Base-by-base conservation (phyloP, 805 yeast species). In the Grigorovia humatica region DNA sequence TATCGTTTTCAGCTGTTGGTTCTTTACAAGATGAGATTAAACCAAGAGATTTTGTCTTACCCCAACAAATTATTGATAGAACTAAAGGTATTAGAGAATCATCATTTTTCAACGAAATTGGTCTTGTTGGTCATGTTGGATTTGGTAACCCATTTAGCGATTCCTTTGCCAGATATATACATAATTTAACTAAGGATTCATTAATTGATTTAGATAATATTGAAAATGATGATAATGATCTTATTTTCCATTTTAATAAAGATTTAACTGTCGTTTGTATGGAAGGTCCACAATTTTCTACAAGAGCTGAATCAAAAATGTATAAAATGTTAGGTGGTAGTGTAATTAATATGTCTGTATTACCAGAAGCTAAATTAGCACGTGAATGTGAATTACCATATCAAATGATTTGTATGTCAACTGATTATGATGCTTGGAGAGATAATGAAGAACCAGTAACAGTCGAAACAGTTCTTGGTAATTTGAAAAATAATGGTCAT, bases 391-490 rank as follows among this genome's bases (percentile, higher is more conserved):
- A 93, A 70, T 83, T 93, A 57, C 78, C 96, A 30, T 93, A 93
- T 71, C 98, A 91, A 70, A 93, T 93, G 97, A 79, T 93, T 57
- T 93, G 99, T 71, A 93, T 93, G 99, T 84, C 96, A 1, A 93
- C 99, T 3, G 99, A 93, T 69, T 93, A 93, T 70, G 99, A 93
- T 66, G 95, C 99, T 23, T 93, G 99, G 99, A 86, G 89, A 65
- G 95, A 85, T 62, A 81, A 79, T 50, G 98, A 83, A 65, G 97
- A 91, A 64, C 91, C 98, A 2, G 99, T 93, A 47, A 90, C 98
- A 9, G 98, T 93, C n/a, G 97, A 90, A 71, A 85, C 95, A 4
- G 96, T 93, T 44, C 89, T 93, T 48, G 88, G 95, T 51, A 87
- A 93, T 68, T 77, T 91, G 65, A 79, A 80, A 64, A 93, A 96